phyloP scores from a whole-genome alignment of 2,329 filamentous ascomycete species.

The Anthostomella pinea region DNA sequence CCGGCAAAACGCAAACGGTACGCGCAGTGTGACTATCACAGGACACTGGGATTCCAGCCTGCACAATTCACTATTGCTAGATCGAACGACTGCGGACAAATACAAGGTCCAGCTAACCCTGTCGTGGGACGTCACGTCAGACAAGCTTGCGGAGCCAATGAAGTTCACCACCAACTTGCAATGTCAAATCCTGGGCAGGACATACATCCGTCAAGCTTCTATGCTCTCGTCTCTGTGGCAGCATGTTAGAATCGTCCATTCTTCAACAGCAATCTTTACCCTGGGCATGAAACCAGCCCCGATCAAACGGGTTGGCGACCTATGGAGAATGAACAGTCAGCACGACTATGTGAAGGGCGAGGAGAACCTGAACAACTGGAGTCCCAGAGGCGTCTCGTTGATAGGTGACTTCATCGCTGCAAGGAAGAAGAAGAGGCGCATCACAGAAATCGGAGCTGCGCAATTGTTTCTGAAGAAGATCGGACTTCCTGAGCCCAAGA shows the following conservation, averaged over 20 bases:
- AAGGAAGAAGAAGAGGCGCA: conserved; percentile 69
- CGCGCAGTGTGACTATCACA: conserved; percentile 78
- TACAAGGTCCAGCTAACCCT: conserved; percentile 87
- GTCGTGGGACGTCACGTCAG: conserved; percentile 80
- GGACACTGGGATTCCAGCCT: conserved; percentile 96
- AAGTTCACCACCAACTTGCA: conserved; percentile 77
- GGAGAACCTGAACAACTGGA: conserved; percentile 81
- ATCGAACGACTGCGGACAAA: conserved; percentile 88
- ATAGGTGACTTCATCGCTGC: conserved; percentile 82
- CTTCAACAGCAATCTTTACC: conserved; percentile 82
- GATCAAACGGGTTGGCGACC: conserved; percentile 85
- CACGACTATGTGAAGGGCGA: conserved; percentile 97
- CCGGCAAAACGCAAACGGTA: conserved; percentile 85
- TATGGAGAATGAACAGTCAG: conserved; percentile 95
- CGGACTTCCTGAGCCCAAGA: conserved; percentile 43
- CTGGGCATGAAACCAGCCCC: conserved; percentile 82
- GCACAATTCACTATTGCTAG: conserved; percentile 88
- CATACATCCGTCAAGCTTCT: conserved; percentile 80
- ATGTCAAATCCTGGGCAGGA: conserved; percentile 79
- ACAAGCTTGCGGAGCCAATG: conserved; percentile 84
- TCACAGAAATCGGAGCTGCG: conserved; percentile 76
- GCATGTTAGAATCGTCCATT: conserved; percentile 79
- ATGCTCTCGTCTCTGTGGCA: conserved; percentile 88
- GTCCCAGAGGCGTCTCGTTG: conserved; percentile 82
- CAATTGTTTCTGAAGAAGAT: conserved; percentile 64